Evolutionary conservation across 495 filamentous ascomycete species (phyloP), one percentile per base, ranked within the genome.

Genomic region (Xylaria sp.): DNA sequence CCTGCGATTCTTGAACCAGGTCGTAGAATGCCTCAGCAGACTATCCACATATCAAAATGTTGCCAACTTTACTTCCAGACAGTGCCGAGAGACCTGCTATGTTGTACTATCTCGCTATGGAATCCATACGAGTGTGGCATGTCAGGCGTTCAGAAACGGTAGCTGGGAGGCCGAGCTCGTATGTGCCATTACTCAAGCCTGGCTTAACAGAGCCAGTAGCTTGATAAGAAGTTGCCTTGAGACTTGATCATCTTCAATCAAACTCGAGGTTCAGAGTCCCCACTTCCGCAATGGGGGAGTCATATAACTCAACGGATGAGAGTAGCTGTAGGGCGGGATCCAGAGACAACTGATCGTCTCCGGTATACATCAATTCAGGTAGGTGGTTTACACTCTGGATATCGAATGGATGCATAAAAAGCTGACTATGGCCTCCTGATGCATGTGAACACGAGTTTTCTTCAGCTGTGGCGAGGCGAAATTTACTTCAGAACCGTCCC

Each of bases 41-140:
- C 35, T 35, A 61, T 40, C 9, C 35, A 21, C 24, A 2, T n/a
- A 37, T 9, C n/a, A 40, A 37, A n/a, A 37, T 40, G 1, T 40
- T 11, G 19, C 41, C 35, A n/a, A 41, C 19, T n/a, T 61, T 61
- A 17, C 26, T 33, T 11, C 29, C 17, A 9, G 57, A 33, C 17
- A 59, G 29, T 35, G 57, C 33, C 8, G 57, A 35, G 19, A 59
- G 57, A 29, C 5, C 57, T 33, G 57, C 14, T n/a, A 61, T 24
- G 9, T 61, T n/a, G 11, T 61, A 61, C 19, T 61, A 61, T 19
- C n/a, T 40, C 9, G 58, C 58, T 26, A 62, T 29, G 59, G 59
- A 62, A 14, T 62, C 37, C 37, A 43, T 26, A 6, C 9, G 37
- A 17, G 35, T 17, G 14, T 62, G 59, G 15, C 59, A 62, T 2